These are phyloP conservation scores for Diplodia intermedia DNA, from an alignment of 2,329 filamentous ascomycete species.

Conservation along the genomic window DNA sequence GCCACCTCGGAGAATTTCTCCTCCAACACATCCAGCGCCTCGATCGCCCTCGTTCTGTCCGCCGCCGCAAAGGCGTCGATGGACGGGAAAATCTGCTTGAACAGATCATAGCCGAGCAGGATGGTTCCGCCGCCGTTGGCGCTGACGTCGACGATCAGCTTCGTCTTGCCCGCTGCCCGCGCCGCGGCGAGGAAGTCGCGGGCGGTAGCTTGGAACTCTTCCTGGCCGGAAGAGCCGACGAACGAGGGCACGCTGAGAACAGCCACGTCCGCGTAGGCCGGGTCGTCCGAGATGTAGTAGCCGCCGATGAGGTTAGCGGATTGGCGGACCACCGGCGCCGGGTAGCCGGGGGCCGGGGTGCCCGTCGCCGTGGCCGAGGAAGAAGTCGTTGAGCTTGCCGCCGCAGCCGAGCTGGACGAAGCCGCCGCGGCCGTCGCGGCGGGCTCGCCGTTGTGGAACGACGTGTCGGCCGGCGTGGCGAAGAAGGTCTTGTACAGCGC, in stretches of 20 bases:
- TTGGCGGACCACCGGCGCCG: conserved; percentile 49
- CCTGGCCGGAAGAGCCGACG: conserved; percentile 39
- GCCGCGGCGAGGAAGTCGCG: conserved; percentile 52
- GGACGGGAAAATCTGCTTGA: conserved; percentile 63
- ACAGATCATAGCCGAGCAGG: conserved; percentile 66
- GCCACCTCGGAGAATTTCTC: conserved; percentile 47
- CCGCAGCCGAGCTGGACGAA: conserved; percentile 1
- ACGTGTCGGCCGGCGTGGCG: conserved; percentile 38
- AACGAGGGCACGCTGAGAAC: conserved; percentile 55
- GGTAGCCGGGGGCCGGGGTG: conserved; percentile 52
- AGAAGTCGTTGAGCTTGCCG: conserved; percentile 9
- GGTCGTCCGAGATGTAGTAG: conserved; percentile 51
- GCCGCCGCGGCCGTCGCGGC: conserved; percentile 1
- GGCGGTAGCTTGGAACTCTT: conserved; percentile 50
- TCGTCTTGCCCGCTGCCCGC: conserved; percentile 61
- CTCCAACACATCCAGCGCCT: conserved; percentile 55
- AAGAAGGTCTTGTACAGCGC: conserved; percentile 51
- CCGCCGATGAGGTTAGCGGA: conserved; percentile 53
- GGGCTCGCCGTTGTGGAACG: conserved; percentile 22
- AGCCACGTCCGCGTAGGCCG: conserved; percentile 54
- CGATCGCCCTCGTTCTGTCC: conserved; percentile 59
- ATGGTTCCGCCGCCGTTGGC: conserved; percentile 67
- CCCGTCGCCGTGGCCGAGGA: conserved; percentile 36
- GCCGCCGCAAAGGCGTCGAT: conserved; percentile 58
- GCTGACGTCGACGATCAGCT: conserved; percentile 66